A percentile compares a stretch with the other conserved stretches of the same genome.
phyloP scores from a whole-genome alignment of 768 basidiomycete species.

The Tricholoma flavovirens region DNA sequence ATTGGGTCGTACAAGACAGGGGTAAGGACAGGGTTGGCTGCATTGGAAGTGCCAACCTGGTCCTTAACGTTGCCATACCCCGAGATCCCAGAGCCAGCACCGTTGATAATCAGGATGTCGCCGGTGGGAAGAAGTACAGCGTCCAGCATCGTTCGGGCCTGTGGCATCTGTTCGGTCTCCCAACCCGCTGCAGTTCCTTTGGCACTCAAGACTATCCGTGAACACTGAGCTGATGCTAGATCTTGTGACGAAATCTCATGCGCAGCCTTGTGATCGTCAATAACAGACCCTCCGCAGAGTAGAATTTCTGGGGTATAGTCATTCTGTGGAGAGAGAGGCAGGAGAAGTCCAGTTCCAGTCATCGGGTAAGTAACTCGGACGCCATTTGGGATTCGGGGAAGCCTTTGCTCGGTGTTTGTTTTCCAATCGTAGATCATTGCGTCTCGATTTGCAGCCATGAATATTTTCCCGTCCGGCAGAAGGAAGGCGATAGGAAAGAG shows the following conservation, averaged over 20 bases:
- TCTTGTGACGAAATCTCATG: slow-evolving; percentile 68
- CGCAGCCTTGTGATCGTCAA: slow-evolving; percentile 54
- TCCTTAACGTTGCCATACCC: slow-evolving; percentile 71
- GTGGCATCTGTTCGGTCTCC: slow-evolving; percentile 71
- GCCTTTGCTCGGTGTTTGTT: slow-evolving; percentile 49
- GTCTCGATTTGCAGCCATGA: slow-evolving; percentile 73
- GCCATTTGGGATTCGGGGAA: slow-evolving; percentile 69
- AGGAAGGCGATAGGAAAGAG: slow-evolving; percentile 73
- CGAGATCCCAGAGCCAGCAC: slow-evolving; percentile 65
- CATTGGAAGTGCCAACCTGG: slow-evolving; percentile 73
- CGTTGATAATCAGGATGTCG: slow-evolving; percentile 69
- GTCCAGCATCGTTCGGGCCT: slow-evolving; percentile 72
- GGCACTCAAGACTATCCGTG: slow-evolving; percentile 59
- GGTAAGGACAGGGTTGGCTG: slow-evolving; percentile 61
- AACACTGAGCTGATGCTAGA: slow-evolving; percentile 68
- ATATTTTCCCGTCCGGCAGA: slow-evolving; percentile 64
- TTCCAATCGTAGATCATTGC: slow-evolving; percentile 80
- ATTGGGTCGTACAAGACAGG: slow-evolving; percentile 67
- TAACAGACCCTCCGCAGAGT: slow-evolving; percentile 69
- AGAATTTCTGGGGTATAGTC: slow-evolving; percentile 64
- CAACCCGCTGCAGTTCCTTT: slow-evolving; percentile 64
- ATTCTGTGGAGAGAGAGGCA: slow-evolving; percentile 61
- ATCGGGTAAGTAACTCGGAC: slow-evolving; percentile 82
- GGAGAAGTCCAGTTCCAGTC: slow-evolving; percentile 67
- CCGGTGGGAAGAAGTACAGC: slow-evolving; percentile 79